Evolutionary conservation across 352 stramenopile genomes (phyloP).

Genomic region (Pythium phragmiticola): DNA sequence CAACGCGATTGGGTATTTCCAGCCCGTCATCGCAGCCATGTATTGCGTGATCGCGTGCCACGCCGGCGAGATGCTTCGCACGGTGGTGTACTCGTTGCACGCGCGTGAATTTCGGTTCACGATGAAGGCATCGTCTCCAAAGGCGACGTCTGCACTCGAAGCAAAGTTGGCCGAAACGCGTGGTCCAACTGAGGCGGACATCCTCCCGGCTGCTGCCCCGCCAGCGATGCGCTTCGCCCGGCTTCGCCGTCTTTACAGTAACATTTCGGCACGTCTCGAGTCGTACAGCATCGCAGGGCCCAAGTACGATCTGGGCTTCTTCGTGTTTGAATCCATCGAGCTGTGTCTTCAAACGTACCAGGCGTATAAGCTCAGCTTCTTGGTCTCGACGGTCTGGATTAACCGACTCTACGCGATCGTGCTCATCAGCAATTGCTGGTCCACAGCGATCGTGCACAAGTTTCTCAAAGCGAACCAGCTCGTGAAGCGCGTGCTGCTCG

Average conservation of each 20-base stretch:
- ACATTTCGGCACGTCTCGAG: not conserved
- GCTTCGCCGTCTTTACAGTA: not conserved
- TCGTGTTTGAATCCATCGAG: conserved; percentile 12
- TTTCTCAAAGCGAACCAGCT: not conserved
- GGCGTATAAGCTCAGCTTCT: conserved; percentile 13
- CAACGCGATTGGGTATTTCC: conserved; percentile 10
- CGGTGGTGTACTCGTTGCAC: conserved; percentile 7
- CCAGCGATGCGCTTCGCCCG: not conserved
- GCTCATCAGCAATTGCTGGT: conserved; percentile 24
- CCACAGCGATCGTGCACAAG: conserved; percentile 13
- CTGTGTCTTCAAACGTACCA: conserved; percentile 19
- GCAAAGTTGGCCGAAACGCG: not conserved
- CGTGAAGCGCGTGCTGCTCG: conserved; percentile 5
- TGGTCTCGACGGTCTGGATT: conserved; percentile 21
- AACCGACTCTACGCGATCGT: conserved; percentile 12
- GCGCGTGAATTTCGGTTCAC: conserved; percentile 9
- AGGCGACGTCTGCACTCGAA: not conserved
- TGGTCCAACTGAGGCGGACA: not conserved
- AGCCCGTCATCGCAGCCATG: conserved; percentile 7
- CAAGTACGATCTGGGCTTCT: conserved; percentile 8
- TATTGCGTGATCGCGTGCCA: conserved; percentile 8
- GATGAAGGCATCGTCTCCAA: not conserved
- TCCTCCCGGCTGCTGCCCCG: not conserved
- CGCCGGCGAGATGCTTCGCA: not conserved
- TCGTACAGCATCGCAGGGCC: conserved; percentile 10